Evolutionary conservation across 371 early-diverging fungal genomes (phyloP), one percentile per base, ranked within the genome.

Genomic region (Rhizopus arrhizus): DNA sequence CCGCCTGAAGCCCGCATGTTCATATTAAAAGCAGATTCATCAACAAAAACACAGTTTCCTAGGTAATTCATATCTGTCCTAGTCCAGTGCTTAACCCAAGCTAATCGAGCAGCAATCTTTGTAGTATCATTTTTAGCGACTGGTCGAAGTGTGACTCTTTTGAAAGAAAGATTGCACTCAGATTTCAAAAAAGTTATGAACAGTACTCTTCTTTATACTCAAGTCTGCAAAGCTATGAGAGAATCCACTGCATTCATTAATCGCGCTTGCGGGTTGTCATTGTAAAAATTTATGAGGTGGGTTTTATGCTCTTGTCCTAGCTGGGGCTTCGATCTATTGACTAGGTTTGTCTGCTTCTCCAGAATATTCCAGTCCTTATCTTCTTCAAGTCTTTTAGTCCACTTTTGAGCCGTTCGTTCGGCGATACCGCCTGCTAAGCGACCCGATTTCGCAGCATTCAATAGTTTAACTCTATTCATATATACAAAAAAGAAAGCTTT

Each of bases 401-500:
- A 58, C 31, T 50, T 58, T 50, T 58, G 58, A 40, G 51, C 41
- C 40, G 58, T 58, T 50, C 58, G 40, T 58, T 50, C 58, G 51
- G 42, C 41, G 31, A 58, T 50, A 42, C 50, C n/a, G 40, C 58
- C 51, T 29, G 51, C 58, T 58, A 36, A 38, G 46, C 43, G 42
- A 15, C 43, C 51, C 40, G 52, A 56, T 33, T 62, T 62, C 16
- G 56, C 56, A 49, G 42, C 51, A 47, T 51, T 51, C n/a, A 49
- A 56, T 32, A 62, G 29, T 36, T 62, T 62, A 15, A 56, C 43
- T 62, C 55, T 36, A 53, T 54, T 61, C 15, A 55, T 55, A 50
- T 56, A 62, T 40, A 55, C 56, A 56, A 55, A 62, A 5, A 62
- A n/a, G n/a, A 9, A 34, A 62, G 56, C 45, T 56, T 56, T 61